Percentiles rank a stretch among this genome's conserved stretches.
Evolutionary conservation across 345 rosid genomes (phyloP).

Genomic region (Citrus sp.): DNA sequence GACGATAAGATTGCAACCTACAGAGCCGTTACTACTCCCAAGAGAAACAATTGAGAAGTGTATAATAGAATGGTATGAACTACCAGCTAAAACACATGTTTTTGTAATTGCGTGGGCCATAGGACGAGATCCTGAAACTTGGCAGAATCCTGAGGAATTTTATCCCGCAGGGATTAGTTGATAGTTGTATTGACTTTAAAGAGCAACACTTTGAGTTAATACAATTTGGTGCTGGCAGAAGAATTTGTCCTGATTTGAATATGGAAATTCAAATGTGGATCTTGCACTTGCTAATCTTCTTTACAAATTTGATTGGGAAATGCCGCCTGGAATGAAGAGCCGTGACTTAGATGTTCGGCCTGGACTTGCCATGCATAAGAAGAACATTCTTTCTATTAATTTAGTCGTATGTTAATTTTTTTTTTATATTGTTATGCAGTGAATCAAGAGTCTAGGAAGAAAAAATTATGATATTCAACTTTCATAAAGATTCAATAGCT

Average conservation of each 20-base stretch:
- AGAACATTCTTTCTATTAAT: neutral
- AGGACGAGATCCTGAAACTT: neutral
- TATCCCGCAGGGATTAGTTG: neutral
- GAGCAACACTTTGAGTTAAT: constrained; percentile 21
- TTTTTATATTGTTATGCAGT: too few relatives aligned
- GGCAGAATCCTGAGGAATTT: neutral
- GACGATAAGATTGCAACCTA: constrained; percentile 20
- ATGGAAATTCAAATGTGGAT: neutral
- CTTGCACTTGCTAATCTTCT: constrained; percentile 25
- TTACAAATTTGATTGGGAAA: constrained; percentile 23
- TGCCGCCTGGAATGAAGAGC: constrained; percentile 4
- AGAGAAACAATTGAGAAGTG: neutral
- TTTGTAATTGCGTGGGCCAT: constrained; percentile 38
- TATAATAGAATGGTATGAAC: neutral
- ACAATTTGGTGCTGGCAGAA: constrained; percentile 32
- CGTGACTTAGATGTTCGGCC: constrained; percentile 10
- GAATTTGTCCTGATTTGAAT: constrained; percentile 23
- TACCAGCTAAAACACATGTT: neutral
- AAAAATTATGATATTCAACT: too few relatives aligned
- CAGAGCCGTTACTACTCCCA: constrained; percentile 8
- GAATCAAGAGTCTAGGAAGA: too few relatives aligned
- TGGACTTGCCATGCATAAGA: constrained; percentile 19
- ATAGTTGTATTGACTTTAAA: constrained; percentile 11
- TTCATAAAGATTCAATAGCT: too few relatives aligned
- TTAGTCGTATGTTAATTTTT: too few relatives aligned